A percentile compares a stretch with the other conserved stretches of the same genome.
phyloP scores from a whole-genome alignment of 2,329 filamentous ascomycete species.

The Malbranchea zuffiana region DNA sequence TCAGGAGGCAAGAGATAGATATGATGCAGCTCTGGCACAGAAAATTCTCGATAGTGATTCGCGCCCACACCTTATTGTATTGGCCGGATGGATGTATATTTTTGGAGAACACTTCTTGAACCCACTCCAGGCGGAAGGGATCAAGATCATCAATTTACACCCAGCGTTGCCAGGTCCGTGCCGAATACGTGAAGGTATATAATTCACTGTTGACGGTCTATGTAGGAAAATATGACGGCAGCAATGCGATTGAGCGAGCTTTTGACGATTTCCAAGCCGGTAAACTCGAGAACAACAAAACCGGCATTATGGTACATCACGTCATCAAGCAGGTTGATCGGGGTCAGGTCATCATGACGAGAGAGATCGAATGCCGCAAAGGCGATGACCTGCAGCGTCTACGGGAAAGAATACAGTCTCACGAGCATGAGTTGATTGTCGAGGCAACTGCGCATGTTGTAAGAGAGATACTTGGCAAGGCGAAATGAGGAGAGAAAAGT shows the following conservation, averaged over 20 bases:
- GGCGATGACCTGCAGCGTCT: conserved; percentile 35
- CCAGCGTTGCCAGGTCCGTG: conserved; percentile 58
- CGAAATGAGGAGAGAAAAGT: conserved; percentile 1
- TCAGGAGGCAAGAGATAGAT: conserved; percentile 48
- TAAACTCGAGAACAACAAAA: conserved; percentile 47
- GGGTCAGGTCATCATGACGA: conserved; percentile 59
- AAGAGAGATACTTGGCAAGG: conserved; percentile 2
- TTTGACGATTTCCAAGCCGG: conserved; percentile 61
- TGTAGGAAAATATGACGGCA: conserved; percentile 13
- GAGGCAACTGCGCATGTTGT: conserved; percentile 2
- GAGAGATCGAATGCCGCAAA: conserved; percentile 54
- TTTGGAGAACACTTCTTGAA: conserved; percentile 58
- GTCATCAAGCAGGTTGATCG: conserved; percentile 71
- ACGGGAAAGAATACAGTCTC: conserved; percentile 1
- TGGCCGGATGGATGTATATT: conserved; percentile 82
- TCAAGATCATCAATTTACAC: conserved; percentile 73
- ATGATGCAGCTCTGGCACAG: conserved; percentile 63
- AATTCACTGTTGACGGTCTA: neutral
- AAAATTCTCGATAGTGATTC: conserved; percentile 48
- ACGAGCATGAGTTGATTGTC: conserved; percentile 3
- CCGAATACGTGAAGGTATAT: conserved; percentile 43
- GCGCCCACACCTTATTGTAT: conserved; percentile 62
- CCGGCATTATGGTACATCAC: conserved; percentile 81
- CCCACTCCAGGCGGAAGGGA: conserved; percentile 50
- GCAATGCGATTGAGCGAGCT: conserved; percentile 64